A percentile compares a stretch with the other conserved stretches of the same genome.
phyloP scores from a whole-genome alignment of 2,329 filamentous ascomycete species.

The Phyllosticta capitalensis region DNA sequence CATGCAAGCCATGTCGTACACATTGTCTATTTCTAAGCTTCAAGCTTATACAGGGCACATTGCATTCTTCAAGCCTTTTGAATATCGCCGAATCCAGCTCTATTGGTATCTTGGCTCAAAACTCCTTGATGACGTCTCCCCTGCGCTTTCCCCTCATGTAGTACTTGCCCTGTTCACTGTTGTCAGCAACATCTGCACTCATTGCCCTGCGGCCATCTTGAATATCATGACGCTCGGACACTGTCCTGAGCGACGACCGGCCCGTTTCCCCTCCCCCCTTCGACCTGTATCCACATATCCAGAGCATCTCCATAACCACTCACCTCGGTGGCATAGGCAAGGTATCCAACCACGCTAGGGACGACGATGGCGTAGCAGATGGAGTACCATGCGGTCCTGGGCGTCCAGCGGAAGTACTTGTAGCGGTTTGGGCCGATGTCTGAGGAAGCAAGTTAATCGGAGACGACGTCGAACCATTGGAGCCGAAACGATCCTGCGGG shows the following conservation, averaged over 20 bases:
- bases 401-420: slow-evolving; percentile 94
- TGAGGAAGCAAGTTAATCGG: slow-evolving; percentile 28
- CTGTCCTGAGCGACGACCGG: not conserved
- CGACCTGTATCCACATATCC: not conserved
- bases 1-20: not conserved
- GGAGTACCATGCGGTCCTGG: slow-evolving; percentile 67
- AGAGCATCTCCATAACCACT: slow-evolving; percentile 34
- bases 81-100: not conserved
- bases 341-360: slow-evolving; percentile 58
- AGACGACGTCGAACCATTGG: not conserved
- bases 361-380: slow-evolving; percentile 68
- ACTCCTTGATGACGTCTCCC: slow-evolving; percentile 77
- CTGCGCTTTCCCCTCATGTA: slow-evolving; percentile 78
- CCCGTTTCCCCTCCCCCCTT: not conserved
- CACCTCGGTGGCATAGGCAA: slow-evolving; percentile 78
- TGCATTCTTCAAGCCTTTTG: not conserved
- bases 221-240: not conserved
- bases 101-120: slow-evolving; percentile 36
- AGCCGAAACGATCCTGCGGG: not conserved
- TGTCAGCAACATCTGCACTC: slow-evolving; percentile 10
- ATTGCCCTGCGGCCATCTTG: not conserved
- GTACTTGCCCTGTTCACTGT: slow-evolving; percentile 63
- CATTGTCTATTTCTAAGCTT: not conserved
- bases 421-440: slow-evolving; percentile 77
- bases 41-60: not conserved